Conservation (phyloP, 805 yeast species). For the Isabelozyma gotoi region DNA sequence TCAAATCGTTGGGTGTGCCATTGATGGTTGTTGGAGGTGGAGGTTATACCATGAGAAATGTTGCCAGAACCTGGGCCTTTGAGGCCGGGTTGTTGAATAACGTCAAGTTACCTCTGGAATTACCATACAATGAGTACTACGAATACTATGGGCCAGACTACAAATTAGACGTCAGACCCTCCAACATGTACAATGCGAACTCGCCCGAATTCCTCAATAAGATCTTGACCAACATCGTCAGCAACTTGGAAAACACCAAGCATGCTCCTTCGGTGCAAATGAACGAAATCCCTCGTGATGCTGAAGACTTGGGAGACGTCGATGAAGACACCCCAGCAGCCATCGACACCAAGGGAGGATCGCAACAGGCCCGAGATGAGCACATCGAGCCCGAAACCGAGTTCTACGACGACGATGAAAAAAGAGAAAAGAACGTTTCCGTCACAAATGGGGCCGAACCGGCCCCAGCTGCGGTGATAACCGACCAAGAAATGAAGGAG, state of each 20-base stretch:
- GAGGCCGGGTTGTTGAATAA: slow-evolving; percentile 88
- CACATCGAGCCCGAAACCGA: slow-evolving; percentile 72
- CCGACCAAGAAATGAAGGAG: slow-evolving; percentile 39
- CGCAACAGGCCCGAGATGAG: slow-evolving; percentile 79
- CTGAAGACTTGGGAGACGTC: slow-evolving; percentile 83
- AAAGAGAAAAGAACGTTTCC: slow-evolving; percentile 32
- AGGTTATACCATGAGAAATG: slow-evolving; percentile 97
- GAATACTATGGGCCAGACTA: slow-evolving; percentile 98
- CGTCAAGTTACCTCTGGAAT: slow-evolving; percentile 68
- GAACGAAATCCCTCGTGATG: slow-evolving; percentile 83
- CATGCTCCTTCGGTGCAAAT: slow-evolving; percentile 97
- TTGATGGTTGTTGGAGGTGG: slow-evolving; percentile 97
- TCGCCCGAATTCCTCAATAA: slow-evolving; percentile 88
- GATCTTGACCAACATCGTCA: slow-evolving; percentile 71
- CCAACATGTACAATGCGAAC: slow-evolving; percentile 95
- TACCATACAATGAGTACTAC: slow-evolving; percentile 94
- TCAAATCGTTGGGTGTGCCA: slow-evolving; percentile 83
- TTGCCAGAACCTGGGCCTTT: slow-evolving; percentile 91
- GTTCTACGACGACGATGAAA: slow-evolving; percentile 67
- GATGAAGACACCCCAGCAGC: slow-evolving; percentile 81
- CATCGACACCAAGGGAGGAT: slow-evolving; percentile 88
- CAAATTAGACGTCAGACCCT: slow-evolving; percentile 89
- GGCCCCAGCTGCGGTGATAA: slow-evolving; percentile 8
- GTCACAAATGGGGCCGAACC: not conserved
- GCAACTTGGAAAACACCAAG: slow-evolving; percentile 83